These are phyloP conservation scores for bread wheat (Triticum aestivum) DNA, from an alignment of 176 grass and related monocot species.

Conservation along the genomic window DNA sequence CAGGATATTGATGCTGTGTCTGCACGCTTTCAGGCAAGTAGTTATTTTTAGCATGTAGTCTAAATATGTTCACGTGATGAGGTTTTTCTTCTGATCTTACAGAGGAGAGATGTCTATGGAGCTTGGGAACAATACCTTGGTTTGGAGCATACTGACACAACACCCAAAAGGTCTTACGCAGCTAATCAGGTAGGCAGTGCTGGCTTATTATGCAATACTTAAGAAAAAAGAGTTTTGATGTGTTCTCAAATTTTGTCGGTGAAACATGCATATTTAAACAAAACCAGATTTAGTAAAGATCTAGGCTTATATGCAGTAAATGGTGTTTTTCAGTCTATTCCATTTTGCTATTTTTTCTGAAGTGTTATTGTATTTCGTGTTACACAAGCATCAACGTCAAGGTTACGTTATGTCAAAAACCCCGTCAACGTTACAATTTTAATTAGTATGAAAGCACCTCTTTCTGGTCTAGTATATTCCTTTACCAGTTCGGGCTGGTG, in stretches of 20 bases:
- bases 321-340: neutral
- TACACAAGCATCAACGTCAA: neutral
- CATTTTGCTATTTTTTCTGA: neutral
- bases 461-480: neutral
- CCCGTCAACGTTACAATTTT: neutral
- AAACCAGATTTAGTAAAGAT: neutral
- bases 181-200: conserved; percentile 55
- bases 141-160: conserved; percentile 68
- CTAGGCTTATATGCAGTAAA: neutral
- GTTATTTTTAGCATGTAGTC: conserved; percentile 19
- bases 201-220: neutral
- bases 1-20: conserved; percentile 66
- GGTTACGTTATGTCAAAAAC: neutral
- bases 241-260: neutral
- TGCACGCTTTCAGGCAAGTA: conserved; percentile 65
- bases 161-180: conserved; percentile 63
- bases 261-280: neutral
- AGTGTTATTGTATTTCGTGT: neutral
- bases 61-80: conserved; percentile 20
- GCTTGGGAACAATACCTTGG: conserved; percentile 89
- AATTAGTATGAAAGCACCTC: neutral
- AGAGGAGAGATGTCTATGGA: conserved; percentile 68
- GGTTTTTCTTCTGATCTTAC: conserved; percentile 27
- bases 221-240: neutral
- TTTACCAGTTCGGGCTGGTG: neutral